Conservation (phyloP, 176 grass and related monocot genomes). For the Puya raimondii region DNA sequence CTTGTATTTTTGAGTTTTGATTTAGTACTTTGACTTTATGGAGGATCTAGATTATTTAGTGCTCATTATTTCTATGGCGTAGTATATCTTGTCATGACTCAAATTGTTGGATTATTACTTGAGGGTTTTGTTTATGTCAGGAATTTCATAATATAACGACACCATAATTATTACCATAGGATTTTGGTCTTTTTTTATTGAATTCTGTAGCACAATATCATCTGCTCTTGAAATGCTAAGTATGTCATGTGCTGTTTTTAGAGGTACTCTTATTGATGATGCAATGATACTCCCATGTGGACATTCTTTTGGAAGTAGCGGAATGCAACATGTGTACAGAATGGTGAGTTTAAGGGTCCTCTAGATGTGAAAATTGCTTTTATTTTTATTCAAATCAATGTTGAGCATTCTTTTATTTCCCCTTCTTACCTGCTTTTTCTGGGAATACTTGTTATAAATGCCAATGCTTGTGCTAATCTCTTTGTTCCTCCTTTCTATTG, state of each 20-base stretch:
- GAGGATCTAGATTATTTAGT: background rate
- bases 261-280: conserved; percentile 69
- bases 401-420: background rate
- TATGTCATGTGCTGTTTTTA: conserved; percentile 17
- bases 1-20: background rate
- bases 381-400: background rate
- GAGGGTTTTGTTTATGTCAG: too few species aligned
- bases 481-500: too few species aligned
- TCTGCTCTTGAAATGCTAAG: too few species aligned
- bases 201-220: too few species aligned
- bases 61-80: too few species aligned
- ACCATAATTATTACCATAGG: too few species aligned
- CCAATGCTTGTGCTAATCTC: too few species aligned
- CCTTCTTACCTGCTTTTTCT: background rate
- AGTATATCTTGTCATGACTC: too few species aligned
- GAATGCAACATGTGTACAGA: conserved; percentile 70
- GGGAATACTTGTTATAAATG: too few species aligned
- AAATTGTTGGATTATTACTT: too few species aligned
- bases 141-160: too few species aligned
- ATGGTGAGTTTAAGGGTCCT: conserved; percentile 38
- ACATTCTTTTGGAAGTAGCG: conserved; percentile 63
- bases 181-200: too few species aligned
- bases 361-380: background rate
- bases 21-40: background rate
- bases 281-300: conserved; percentile 74